These are phyloP conservation scores for Gautieria morchelliformis DNA, from an alignment of 768 basidiomycete species.

Conservation along the genomic window DNA sequence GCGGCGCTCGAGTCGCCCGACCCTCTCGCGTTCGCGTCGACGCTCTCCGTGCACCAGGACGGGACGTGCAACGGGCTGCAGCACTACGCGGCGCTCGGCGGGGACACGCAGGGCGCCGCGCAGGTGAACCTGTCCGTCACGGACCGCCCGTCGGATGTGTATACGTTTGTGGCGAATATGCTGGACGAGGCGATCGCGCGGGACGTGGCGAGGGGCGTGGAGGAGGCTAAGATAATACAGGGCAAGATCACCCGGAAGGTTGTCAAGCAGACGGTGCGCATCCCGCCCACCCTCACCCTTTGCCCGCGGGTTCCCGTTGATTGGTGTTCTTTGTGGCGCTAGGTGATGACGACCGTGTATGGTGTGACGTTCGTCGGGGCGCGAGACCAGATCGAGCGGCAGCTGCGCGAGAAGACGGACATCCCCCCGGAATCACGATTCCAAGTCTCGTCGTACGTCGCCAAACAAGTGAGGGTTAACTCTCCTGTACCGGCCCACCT, in stretches of 20 bases:
- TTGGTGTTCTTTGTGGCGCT: background rate
- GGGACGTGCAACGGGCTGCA: slow-evolving; percentile 98
- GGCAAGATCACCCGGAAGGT: slow-evolving; percentile 87
- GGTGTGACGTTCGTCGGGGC: slow-evolving; percentile 88
- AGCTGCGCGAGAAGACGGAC: slow-evolving; percentile 68
- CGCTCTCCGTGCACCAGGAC: slow-evolving; percentile 92
- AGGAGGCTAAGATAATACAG: slow-evolving; percentile 47
- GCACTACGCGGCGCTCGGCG: slow-evolving; percentile 96
- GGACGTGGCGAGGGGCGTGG: slow-evolving; percentile 43
- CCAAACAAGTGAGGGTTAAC: slow-evolving; percentile 48
- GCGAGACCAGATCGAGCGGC: slow-evolving; percentile 86
- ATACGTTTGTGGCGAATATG: slow-evolving; percentile 82
- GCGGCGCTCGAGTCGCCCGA: slow-evolving; percentile 66
- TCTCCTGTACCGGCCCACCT: background rate
- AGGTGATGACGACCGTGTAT: slow-evolving; percentile 73
- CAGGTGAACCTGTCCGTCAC: slow-evolving; percentile 87
- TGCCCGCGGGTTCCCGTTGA: background rate
- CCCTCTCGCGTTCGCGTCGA: slow-evolving; percentile 46
- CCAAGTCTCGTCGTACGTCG: slow-evolving; percentile 66
- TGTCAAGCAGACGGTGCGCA: slow-evolving; percentile 88
- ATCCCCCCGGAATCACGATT: slow-evolving; percentile 68
- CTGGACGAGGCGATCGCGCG: slow-evolving; percentile 58
- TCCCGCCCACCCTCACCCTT: too few species aligned
- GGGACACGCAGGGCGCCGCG: slow-evolving; percentile 76
- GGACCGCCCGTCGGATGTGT: slow-evolving; percentile 89